Conservation (phyloP, 257 asterid genomes). For the Fraxinus pennsylvanica region DNA sequence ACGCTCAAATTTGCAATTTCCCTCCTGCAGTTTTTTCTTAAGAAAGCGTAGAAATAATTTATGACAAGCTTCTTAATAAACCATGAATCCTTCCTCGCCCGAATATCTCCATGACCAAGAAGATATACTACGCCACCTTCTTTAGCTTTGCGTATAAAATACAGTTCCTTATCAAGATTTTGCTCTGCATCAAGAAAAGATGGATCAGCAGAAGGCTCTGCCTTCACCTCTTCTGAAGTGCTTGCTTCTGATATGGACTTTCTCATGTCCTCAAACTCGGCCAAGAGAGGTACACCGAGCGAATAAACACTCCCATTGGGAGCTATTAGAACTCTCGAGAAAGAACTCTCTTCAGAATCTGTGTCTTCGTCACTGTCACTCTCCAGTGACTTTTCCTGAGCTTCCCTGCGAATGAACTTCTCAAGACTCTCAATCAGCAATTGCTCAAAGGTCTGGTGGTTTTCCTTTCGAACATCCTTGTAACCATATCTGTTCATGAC, state of each 20-base stretch:
- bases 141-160: constrained; percentile 75
- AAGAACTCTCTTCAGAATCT: constrained; percentile 59
- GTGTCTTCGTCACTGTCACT: constrained; percentile 72
- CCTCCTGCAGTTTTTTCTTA: constrained; percentile 89
- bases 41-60: constrained; percentile 84
- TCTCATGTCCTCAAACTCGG: constrained; percentile 59
- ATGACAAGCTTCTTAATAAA: constrained; percentile 85
- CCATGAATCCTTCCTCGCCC: constrained; percentile 96
- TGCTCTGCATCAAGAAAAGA: constrained; percentile 61
- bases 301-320: constrained; percentile 92
- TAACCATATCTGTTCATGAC: constrained; percentile 80
- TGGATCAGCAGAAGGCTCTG: constrained; percentile 40
- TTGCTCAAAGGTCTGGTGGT: constrained; percentile 90
- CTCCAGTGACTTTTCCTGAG: constrained; percentile 91
- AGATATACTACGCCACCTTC: constrained; percentile 91
- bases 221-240: constrained; percentile 47
- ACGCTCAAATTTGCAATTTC: constrained; percentile 84
- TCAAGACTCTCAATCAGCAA: constrained; percentile 89
- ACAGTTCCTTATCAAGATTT: constrained; percentile 85
- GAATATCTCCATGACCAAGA: constrained; percentile 85
- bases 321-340: constrained; percentile 73
- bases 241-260: constrained; percentile 50
- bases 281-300: constrained; percentile 80
- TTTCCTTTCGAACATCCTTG: constrained; percentile 96
- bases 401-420: constrained; percentile 90